Conservation (phyloP, 208 protist species). For the Trypanosoma lewisi region DNA sequence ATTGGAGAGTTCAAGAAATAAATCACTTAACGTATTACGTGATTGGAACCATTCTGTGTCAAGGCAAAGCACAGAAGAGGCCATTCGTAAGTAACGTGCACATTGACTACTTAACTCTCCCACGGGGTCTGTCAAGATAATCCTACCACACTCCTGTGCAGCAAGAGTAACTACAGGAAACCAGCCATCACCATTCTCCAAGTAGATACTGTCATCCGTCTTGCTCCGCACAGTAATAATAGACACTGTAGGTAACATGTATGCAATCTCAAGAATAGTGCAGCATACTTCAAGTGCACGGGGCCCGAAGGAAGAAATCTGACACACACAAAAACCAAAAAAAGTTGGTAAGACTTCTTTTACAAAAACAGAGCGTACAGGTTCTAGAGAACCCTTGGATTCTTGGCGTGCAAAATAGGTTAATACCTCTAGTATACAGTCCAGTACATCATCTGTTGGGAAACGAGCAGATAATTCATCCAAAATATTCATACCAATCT, state of each 20-base stretch:
- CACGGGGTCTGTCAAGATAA: constrained; percentile 39
- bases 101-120: constrained; percentile 30
- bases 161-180: constrained; percentile 40
- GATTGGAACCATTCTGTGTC: constrained; percentile 48
- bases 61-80: constrained; percentile 47
- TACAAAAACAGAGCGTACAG: constrained; percentile 42
- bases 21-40: constrained; percentile 34
- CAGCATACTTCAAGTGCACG: constrained; percentile 61
- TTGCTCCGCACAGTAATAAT: constrained; percentile 39
- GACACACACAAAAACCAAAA: constrained; percentile 41
- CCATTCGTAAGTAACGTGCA: constrained; percentile 53
- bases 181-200: constrained; percentile 57
- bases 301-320: constrained; percentile 23
- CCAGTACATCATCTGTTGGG: constrained; percentile 50
- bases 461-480: constrained; percentile 51
- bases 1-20: constrained; percentile 47
- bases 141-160: constrained; percentile 43
- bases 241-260: background rate
- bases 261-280: constrained; percentile 53
- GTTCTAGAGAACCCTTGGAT: constrained; percentile 39
- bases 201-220: constrained; percentile 49
- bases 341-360: constrained; percentile 64
- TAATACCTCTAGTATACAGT: constrained; percentile 75
- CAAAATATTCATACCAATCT: constrained; percentile 33
- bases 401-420: constrained; percentile 65